Percentiles rank a stretch among this genome's conserved stretches.
These are phyloP conservation scores for Byssoonygena ceratinophila DNA, from an alignment of 2,329 filamentous ascomycete genomes.

Conservation along the genomic window DNA sequence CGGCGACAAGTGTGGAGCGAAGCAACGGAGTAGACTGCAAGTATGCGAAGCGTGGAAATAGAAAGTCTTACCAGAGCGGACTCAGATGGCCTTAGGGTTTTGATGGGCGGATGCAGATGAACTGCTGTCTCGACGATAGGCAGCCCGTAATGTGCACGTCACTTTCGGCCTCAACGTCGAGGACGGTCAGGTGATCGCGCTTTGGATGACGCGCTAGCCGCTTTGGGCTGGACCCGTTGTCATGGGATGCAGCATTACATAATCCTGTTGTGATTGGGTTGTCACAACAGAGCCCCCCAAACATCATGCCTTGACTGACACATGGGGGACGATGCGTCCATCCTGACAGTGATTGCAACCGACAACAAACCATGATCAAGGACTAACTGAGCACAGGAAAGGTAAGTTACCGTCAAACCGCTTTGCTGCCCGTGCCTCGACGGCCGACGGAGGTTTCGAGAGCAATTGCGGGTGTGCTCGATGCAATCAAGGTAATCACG, in stretches of 20 bases:
- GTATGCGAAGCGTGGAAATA: constrained; percentile 11
- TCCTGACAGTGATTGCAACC: not conserved
- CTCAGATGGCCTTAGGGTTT: not conserved
- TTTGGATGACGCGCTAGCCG: not conserved
- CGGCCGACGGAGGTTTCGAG: not conserved
- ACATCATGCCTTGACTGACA: constrained; percentile 4
- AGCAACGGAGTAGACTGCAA: not conserved
- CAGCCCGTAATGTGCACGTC: constrained; percentile 12
- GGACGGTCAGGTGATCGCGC: not conserved
- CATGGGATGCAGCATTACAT: constrained; percentile 5
- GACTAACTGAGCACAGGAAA: not conserved
- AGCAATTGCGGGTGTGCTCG: not conserved
- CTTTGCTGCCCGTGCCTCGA: not conserved
- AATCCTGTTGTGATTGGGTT: constrained; percentile 1
- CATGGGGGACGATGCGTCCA: not conserved
- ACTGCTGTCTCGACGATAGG: constrained; percentile 6
- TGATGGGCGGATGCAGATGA: constrained; percentile 5
- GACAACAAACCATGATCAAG: not conserved
- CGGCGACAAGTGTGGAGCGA: constrained; percentile 1
- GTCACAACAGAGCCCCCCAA: not conserved
- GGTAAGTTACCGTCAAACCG: constrained; percentile 4
- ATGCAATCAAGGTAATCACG: not conserved
- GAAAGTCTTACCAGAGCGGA: constrained; percentile 9
- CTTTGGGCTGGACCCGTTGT: not conserved
- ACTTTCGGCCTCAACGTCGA: constrained; percentile 1